A percentile compares a stretch with the other conserved stretches of the same genome.
These are phyloP conservation scores for Vinca minor DNA, from an alignment of 257 asterid species.

Conservation along the genomic window DNA sequence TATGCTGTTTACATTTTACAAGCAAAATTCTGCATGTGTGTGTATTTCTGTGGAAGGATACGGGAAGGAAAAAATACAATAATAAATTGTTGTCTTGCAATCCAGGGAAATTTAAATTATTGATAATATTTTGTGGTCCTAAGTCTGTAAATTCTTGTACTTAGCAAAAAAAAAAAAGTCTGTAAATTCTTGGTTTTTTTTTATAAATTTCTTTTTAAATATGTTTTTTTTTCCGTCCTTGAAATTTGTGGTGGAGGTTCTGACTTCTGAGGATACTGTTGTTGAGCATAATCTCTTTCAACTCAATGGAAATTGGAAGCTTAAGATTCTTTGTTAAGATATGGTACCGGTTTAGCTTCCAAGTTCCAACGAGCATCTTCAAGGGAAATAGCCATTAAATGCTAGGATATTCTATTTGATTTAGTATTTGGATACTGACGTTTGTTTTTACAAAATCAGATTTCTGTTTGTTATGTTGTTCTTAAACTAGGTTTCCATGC, in stretches of 20 bases:
- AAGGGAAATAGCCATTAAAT: constrained; percentile 2
- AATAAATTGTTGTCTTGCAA: neutral
- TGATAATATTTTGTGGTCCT: neutral
- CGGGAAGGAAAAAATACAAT: neutral
- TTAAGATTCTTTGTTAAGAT: neutral
- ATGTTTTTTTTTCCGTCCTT: neutral
- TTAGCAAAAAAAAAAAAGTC: too few species aligned
- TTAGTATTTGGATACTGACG: neutral
- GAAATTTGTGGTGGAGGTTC: neutral
- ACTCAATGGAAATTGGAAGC: neutral
- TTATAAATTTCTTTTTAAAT: too few species aligned
- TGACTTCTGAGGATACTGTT: neutral
- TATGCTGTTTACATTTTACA: neutral
- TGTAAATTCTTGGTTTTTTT: too few species aligned
- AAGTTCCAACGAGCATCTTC: neutral
- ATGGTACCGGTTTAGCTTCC: neutral
- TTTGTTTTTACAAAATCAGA: neutral
- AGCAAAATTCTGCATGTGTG: neutral
- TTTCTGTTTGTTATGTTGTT: neutral
- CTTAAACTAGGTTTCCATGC: constrained; percentile 19
- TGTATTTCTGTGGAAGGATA: neutral
- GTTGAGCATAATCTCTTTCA: neutral
- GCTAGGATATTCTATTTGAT: neutral
- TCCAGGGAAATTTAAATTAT: neutral
- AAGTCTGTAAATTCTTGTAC: neutral